These are phyloP conservation scores for Halophytophthora batemanensis DNA, from an alignment of 352 stramenopile species.

Conservation along the genomic window DNA sequence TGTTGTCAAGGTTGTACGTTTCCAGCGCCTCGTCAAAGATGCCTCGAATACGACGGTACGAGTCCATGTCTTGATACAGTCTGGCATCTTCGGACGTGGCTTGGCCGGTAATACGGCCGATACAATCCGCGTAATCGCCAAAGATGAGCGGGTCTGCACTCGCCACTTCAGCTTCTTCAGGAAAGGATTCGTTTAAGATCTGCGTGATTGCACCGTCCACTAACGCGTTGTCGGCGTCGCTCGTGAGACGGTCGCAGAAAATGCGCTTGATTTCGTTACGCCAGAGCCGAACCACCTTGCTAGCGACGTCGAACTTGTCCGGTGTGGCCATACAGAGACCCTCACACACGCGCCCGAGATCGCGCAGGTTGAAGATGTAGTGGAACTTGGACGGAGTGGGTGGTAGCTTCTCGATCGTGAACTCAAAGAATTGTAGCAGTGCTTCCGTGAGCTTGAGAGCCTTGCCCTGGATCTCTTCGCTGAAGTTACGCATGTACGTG, in stretches of 20 bases:
- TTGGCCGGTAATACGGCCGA: slow-evolving; percentile 64
- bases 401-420: slow-evolving; percentile 88
- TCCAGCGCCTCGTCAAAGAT: slow-evolving; percentile 94
- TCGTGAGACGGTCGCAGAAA: slow-evolving; percentile 93
- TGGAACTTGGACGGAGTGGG: slow-evolving; percentile 95
- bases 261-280: slow-evolving; percentile 92
- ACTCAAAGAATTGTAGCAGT: slow-evolving; percentile 88
- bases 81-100: slow-evolving; percentile 70
- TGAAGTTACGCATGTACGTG: slow-evolving; percentile 88
- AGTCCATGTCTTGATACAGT: slow-evolving; percentile 93
- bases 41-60: slow-evolving; percentile 84
- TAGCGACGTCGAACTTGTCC: slow-evolving; percentile 77
- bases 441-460: slow-evolving; percentile 81
- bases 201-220: slow-evolving; percentile 75
- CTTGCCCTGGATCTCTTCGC: slow-evolving; percentile 76
- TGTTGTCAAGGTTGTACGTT: slow-evolving; percentile 94
- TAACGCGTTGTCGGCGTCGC: slow-evolving; percentile 76
- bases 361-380: slow-evolving; percentile 97
- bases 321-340: slow-evolving; percentile 92
- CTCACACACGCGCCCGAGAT: slow-evolving; percentile 93
- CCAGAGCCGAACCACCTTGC: slow-evolving; percentile 88
- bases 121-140: slow-evolving; percentile 90
- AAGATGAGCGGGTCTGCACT: slow-evolving; percentile 88
- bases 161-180: slow-evolving; percentile 55
- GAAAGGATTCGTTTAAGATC: slow-evolving; percentile 76